Conservation (phyloP, 2,329 filamentous ascomycete genomes). For the Fonsecaea pedrosoi region DNA sequence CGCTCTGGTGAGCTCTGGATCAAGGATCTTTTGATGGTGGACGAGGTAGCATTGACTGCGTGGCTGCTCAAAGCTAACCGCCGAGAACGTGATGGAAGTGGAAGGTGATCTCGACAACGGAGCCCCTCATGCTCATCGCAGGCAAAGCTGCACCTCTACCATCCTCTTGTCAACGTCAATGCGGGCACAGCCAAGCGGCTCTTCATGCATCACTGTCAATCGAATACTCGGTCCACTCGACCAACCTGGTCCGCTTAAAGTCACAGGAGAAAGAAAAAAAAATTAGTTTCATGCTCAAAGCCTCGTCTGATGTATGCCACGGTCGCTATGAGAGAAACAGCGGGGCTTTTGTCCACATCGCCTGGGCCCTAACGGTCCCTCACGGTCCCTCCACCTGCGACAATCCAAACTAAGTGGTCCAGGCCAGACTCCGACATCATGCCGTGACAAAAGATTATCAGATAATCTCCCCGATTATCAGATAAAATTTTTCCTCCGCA, state of each 20-base stretch:
- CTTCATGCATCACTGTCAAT: constrained; percentile 1
- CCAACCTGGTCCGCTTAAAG: neutral
- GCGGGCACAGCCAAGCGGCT: neutral
- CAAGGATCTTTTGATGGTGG: constrained; percentile 1
- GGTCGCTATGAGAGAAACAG: constrained; percentile 4
- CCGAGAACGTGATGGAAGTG: neutral
- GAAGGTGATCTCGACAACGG: neutral
- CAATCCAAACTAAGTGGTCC: neutral
- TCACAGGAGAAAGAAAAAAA: neutral
- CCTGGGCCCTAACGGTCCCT: neutral
- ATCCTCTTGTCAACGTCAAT: neutral
- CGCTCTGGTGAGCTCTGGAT: neutral
- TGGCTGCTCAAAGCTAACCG: neutral
- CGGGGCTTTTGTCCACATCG: constrained; percentile 4
- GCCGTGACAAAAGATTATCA: constrained; percentile 29
- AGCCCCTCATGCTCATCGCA: too few relatives aligned
- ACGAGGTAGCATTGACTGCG: too few relatives aligned
- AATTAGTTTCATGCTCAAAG: constrained; percentile 14
- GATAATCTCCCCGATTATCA: constrained; percentile 28
- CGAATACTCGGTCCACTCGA: neutral
- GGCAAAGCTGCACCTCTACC: neutral
- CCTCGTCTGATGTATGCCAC: constrained; percentile 19
- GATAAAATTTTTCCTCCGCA: constrained; percentile 31
- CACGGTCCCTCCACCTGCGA: neutral
- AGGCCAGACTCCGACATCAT: neutral